These are phyloP conservation scores for Fusarium agapanthi DNA, from an alignment of 2,329 filamentous ascomycete genomes.

Conservation along the genomic window DNA sequence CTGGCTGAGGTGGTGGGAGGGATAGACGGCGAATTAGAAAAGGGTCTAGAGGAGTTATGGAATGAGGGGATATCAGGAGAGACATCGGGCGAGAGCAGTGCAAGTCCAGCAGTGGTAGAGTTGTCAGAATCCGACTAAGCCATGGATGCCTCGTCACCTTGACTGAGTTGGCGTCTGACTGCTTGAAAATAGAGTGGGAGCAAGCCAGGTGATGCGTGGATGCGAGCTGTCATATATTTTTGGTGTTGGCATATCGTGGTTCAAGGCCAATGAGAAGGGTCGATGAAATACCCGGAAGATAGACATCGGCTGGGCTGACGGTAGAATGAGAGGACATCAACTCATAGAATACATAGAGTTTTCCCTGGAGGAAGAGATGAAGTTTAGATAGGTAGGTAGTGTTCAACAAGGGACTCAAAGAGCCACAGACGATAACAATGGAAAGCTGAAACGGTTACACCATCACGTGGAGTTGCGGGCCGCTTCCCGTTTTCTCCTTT, in stretches of 20 bases:
- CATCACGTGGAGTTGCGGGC: constrained; percentile 33
- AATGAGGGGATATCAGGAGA: constrained; percentile 47
- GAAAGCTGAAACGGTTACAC: neutral
- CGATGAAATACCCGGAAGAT: neutral
- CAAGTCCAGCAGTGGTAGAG: constrained; percentile 39
- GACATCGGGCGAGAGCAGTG: constrained; percentile 23
- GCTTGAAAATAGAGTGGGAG: constrained; percentile 6
- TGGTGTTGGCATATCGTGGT: neutral
- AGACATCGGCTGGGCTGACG: neutral
- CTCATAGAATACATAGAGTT: neutral
- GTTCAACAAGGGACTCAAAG: neutral
- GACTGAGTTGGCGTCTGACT: constrained; percentile 10
- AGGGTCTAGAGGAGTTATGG: constrained; percentile 53
- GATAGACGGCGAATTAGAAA: constrained; percentile 52
- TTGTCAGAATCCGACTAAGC: constrained; percentile 38
- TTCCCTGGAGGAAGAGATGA: neutral
- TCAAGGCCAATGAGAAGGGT: neutral
- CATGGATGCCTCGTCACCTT: constrained; percentile 8
- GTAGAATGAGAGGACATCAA: neutral
- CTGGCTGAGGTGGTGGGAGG: constrained; percentile 52
- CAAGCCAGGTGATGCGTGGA: constrained; percentile 9
- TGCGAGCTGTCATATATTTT: constrained; percentile 19
- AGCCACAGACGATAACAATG: neutral
- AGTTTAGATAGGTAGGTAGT: neutral
- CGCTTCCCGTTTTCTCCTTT: constrained; percentile 8